Evolutionary conservation across 805 yeast species (phyloP), one percentile per base, ranked within the genome.

Genomic region (Teunomyces gatunensis): DNA sequence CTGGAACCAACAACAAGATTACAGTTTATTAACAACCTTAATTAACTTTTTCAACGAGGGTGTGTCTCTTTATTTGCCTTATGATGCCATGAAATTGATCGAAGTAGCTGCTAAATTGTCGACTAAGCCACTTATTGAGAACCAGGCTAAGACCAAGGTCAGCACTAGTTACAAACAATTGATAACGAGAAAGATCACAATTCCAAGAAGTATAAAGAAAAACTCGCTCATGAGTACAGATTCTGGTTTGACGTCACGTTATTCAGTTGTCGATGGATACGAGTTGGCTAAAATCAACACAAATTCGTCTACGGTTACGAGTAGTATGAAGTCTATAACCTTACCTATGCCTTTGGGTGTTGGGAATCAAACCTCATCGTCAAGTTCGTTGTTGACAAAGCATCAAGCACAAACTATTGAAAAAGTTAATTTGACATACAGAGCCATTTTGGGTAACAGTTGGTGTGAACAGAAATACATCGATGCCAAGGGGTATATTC

Each of bases 41-140:
- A 76, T 87, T 39, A 87, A 87, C 58, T 86, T 89, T 60, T 84
- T 88, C 59, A 87, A 87, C 61, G 96, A 87, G 64, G 89, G 84
- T 11, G 74, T 83, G n/a, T 72, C 80, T n/a, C 58, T 63, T 10
- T 72, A 63, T 48, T 67, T 86, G 45, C 95, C 94, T 0, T 65
- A 83, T 17, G 92, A 87, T 53, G 73, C 87, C 2, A 79, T 80
- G 64, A 74, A 68, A 48, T 64, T 87, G 49, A 70, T 86, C 27
- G 89, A 83, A 48, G 64, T 80, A 1, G 83, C 87, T 1, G 81
- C 91, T 0, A 78, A 68, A 55, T 64, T 87, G 41, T 76, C 84
- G 23, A 76, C 80, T 2, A 70, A 67, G 35, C 84, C 85, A 3
- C 78, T 83, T 30, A 68, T 73, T 27, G 82, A 74, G 57, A 63